Conservation (phyloP, 2,329 filamentous ascomycete genomes). For the Neobulgaria alba region DNA sequence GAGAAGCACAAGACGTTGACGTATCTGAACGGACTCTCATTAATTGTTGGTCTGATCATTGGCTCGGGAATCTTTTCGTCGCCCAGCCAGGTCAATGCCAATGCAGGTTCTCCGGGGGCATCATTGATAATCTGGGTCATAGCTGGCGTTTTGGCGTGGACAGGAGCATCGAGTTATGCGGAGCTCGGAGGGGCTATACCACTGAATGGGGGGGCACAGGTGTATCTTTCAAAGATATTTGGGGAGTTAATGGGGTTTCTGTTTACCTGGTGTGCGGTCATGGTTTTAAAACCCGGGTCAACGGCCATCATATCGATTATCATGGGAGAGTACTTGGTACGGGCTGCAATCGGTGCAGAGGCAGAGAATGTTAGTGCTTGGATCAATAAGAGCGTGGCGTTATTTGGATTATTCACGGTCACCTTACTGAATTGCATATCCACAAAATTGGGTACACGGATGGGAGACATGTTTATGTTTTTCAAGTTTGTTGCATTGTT, state of each 20-base stretch:
- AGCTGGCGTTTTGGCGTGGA: slow-evolving; percentile 91
- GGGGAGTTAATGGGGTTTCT: slow-evolving; percentile 88
- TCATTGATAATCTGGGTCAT: slow-evolving; percentile 86
- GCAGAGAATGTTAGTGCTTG: slow-evolving; percentile 72
- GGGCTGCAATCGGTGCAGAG: slow-evolving; percentile 79
- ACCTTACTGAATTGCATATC: slow-evolving; percentile 86
- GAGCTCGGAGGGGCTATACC: slow-evolving; percentile 94
- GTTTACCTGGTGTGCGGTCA: slow-evolving; percentile 92
- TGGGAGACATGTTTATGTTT: slow-evolving; percentile 93
- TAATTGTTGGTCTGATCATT: slow-evolving; percentile 90
- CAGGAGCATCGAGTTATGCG: slow-evolving; percentile 87
- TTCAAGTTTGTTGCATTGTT: slow-evolving; percentile 88
- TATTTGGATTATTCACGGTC: slow-evolving; percentile 66
- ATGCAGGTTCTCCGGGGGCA: slow-evolving; percentile 84
- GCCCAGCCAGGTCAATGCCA: slow-evolving; percentile 83
- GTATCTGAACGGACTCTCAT: slow-evolving; percentile 83
- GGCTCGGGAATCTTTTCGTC: slow-evolving; percentile 95
- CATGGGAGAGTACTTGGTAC: slow-evolving; percentile 94
- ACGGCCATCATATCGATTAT: slow-evolving; percentile 95
- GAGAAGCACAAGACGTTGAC: slow-evolving; percentile 96
- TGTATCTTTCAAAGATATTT: slow-evolving; percentile 93
- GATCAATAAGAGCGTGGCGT: slow-evolving; percentile 82
- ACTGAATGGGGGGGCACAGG: slow-evolving; percentile 86
- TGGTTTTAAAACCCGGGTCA: slow-evolving; percentile 88
- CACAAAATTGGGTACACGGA: slow-evolving; percentile 75